A percentile compares a stretch with the other conserved stretches of the same genome.
These are phyloP conservation scores for Huntiella savannae DNA, from an alignment of 2,329 filamentous ascomycete genomes.

Conservation along the genomic window DNA sequence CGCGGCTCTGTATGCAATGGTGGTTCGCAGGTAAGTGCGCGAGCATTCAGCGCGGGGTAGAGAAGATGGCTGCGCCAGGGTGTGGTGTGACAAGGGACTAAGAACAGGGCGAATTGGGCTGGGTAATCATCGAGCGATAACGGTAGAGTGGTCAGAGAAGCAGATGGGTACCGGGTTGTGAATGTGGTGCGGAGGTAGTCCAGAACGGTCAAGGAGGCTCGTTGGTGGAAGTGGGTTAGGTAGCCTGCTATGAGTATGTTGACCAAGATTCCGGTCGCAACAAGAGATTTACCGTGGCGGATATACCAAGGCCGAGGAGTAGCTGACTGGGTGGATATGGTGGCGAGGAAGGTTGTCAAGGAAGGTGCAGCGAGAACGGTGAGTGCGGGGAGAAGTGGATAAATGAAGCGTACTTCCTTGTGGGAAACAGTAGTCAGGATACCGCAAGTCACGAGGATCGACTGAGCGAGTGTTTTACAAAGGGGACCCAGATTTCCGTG, in stretches of 20 bases:
- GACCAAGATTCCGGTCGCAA: slow-evolving; percentile 37
- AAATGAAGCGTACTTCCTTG: slow-evolving; percentile 95
- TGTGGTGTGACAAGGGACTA: slow-evolving; percentile 91
- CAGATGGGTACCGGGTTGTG: slow-evolving; percentile 32
- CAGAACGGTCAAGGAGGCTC: slow-evolving; percentile 58
- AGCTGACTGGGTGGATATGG: slow-evolving; percentile 15
- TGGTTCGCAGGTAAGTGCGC: slow-evolving; percentile 80
- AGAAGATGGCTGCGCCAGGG: slow-evolving; percentile 84
- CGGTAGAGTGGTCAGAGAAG: slow-evolving; percentile 11
- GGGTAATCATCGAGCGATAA: slow-evolving; percentile 14
- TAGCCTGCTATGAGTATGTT: slow-evolving; percentile 60
- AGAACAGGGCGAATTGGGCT: slow-evolving; percentile 46
- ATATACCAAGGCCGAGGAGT: slow-evolving; percentile 18
- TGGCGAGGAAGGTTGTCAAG: slow-evolving; percentile 43
- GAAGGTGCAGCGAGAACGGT: slow-evolving; percentile 59
- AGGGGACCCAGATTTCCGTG: slow-evolving; percentile 24
- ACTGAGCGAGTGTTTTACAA: slow-evolving; percentile 31
- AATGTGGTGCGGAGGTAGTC: slow-evolving; percentile 58
- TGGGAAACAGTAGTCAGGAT: slow-evolving; percentile 66
- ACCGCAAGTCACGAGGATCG: slow-evolving; percentile 39
- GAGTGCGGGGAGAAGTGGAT: slow-evolving; percentile 73
- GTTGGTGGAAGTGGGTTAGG: slow-evolving; percentile 58
- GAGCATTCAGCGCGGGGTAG: slow-evolving; percentile 53
- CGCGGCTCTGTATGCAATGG: slow-evolving; percentile 48
- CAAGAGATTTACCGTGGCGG: slow-evolving; percentile 28